Evolutionary conservation across 257 asterid species (phyloP).

Genomic region (Solanum chaucha): DNA sequence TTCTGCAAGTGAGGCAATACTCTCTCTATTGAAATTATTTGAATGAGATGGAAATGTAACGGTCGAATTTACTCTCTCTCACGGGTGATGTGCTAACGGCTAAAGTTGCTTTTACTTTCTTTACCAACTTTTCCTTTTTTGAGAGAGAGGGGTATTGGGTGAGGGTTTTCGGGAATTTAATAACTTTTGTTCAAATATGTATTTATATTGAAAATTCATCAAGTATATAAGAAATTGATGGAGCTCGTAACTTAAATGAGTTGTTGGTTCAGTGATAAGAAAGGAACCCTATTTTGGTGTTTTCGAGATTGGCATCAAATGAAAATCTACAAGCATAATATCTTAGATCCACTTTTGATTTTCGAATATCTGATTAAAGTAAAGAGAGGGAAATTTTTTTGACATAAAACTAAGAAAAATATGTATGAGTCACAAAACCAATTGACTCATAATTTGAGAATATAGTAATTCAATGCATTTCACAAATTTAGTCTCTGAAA

Average conservation of each 20-base stretch:
- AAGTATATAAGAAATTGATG: not conserved
- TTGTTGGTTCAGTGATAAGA: not conserved
- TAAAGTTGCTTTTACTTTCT: not conserved
- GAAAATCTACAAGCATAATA: not conserved
- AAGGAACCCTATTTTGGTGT: not conserved
- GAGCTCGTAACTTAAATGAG: not conserved
- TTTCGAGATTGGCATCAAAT: not conserved
- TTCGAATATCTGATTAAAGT: not conserved
- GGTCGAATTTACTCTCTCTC: constrained; percentile 9
- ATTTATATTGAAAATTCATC: not conserved
- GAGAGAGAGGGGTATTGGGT: not conserved
- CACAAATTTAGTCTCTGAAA: not conserved
- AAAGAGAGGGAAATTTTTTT: not conserved
- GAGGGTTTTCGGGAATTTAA: not conserved
- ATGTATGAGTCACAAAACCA: not conserved
- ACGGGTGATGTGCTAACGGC: constrained; percentile 13
- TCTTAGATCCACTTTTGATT: not conserved
- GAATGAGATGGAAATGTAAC: constrained; percentile 17
- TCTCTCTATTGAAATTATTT: constrained; percentile 6
- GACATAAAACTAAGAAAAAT: not conserved
- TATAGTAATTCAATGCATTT: not conserved
- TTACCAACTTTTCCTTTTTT: not conserved
- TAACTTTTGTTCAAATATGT: not conserved
- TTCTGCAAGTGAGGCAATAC: not conserved
- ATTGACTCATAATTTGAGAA: not conserved